These are phyloP conservation scores for Xylaria sp. DNA, from an alignment of 2,329 filamentous ascomycete species.

Conservation along the genomic window DNA sequence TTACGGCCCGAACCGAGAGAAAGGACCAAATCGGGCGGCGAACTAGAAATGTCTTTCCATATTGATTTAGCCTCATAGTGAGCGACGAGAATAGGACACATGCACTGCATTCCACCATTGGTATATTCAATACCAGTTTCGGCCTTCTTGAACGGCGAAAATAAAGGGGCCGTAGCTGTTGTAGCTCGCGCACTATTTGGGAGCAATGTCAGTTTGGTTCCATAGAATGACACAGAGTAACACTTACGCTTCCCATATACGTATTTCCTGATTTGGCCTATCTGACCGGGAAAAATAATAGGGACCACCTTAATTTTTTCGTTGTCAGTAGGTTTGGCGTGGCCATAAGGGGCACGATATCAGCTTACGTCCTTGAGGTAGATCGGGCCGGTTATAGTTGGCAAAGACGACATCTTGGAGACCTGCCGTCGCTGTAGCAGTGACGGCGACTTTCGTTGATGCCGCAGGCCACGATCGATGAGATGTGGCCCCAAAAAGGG, in stretches of 20 bases:
- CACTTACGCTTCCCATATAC: slow-evolving; percentile 50
- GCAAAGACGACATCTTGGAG: slow-evolving; percentile 48
- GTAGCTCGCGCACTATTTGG: slow-evolving; percentile 46
- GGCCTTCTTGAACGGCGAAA: slow-evolving; percentile 47
- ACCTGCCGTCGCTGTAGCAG: slow-evolving; percentile 42
- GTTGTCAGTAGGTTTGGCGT: slow-evolving; percentile 12
- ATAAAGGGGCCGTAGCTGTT: slow-evolving; percentile 48
- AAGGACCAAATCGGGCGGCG: slow-evolving; percentile 46
- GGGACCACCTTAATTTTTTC: slow-evolving; percentile 41
- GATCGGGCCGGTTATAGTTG: slow-evolving; percentile 50
- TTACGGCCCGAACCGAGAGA: slow-evolving; percentile 49
- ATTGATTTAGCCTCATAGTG: slow-evolving; percentile 47
- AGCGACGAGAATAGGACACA: slow-evolving; percentile 46
- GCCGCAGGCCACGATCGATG: slow-evolving; percentile 42
- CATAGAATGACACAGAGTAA: neutral
- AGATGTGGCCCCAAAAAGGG: slow-evolving; percentile 48
- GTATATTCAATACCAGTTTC: slow-evolving; percentile 45
- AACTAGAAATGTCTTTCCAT: slow-evolving; percentile 44
- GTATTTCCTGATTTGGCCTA: slow-evolving; percentile 46
- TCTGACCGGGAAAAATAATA: slow-evolving; percentile 48
- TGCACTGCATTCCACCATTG: slow-evolving; percentile 41
- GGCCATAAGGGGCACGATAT: neutral
- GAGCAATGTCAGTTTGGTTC: slow-evolving; percentile 8
- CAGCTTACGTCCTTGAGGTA: slow-evolving; percentile 40
- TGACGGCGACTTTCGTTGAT: slow-evolving; percentile 48